Conservation (phyloP, 495 filamentous ascomycete genomes). For the Letharia columbiana region DNA sequence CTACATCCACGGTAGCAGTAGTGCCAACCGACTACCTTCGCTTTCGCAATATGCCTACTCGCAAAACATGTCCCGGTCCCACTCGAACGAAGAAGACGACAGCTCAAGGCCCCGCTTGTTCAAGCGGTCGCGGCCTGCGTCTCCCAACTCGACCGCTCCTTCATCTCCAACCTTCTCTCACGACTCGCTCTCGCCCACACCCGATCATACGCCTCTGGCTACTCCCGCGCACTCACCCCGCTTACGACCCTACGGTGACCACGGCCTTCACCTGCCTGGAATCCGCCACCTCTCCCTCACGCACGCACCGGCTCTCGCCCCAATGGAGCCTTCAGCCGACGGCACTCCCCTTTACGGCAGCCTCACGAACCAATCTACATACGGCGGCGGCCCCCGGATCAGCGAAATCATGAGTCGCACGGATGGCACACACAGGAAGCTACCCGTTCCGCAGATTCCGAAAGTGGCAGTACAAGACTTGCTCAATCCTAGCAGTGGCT, state of each 20-base stretch:
- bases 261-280: conserved; percentile 71
- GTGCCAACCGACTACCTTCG: conserved; percentile 58
- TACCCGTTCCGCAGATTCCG: conserved; percentile 84
- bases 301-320: conserved; percentile 81
- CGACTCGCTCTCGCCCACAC: conserved; percentile 90
- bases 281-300: conserved; percentile 81
- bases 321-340: conserved; percentile 74
- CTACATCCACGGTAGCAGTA: conserved; percentile 44
- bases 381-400: conserved; percentile 61
- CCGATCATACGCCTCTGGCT: conserved; percentile 91
- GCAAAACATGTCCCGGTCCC: conserved; percentile 80
- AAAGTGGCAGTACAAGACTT: conserved; percentile 87
- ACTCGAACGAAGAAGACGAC: conserved; percentile 79
- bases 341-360: conserved; percentile 48
- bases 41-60: conserved; percentile 71
- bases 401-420: conserved; percentile 86
- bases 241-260: conserved; percentile 62
- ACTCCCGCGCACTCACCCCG: conserved; percentile 95
- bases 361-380: conserved; percentile 43
- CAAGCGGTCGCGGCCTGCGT: conserved; percentile 85
- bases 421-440: conserved; percentile 80
- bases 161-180: conserved; percentile 98
- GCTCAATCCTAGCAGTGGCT: conserved; percentile 57
- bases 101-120: conserved; percentile 62
- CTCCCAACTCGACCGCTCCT: conserved; percentile 88